Percentiles rank a stretch among this genome's conserved stretches.
Conservation (phyloP, 306 rosid genomes). For the Biancaea sappan region DNA sequence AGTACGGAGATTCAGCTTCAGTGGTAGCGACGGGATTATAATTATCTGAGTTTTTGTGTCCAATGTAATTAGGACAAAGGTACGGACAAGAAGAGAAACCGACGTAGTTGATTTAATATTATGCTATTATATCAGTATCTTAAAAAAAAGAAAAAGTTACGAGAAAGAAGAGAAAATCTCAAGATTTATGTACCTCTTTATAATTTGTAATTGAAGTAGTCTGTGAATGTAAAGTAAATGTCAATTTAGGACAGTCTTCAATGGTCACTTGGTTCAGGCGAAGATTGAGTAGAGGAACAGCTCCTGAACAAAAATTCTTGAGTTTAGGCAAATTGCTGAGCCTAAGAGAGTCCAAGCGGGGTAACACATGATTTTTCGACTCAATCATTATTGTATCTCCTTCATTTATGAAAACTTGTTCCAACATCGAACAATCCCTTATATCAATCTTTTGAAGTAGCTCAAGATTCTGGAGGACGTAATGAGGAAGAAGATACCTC, state of each 20-base stretch:
- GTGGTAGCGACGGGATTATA: too few relatives aligned
- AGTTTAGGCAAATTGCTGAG: background rate
- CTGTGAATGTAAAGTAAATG: background rate
- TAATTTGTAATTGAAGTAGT: background rate
- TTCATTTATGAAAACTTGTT: background rate
- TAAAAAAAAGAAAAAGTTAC: too few relatives aligned
- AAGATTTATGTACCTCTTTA: background rate
- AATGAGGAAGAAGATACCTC: background rate
- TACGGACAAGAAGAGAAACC: too few relatives aligned
- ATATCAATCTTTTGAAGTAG: background rate
- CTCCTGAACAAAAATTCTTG: background rate
- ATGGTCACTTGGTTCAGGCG: background rate
- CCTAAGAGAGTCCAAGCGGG: background rate
- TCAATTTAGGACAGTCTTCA: background rate
- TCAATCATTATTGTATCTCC: background rate
- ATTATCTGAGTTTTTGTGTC: too few relatives aligned
- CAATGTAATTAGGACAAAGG: too few relatives aligned
- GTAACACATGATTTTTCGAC: background rate
- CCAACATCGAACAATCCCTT: background rate
- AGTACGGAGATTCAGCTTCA: too few relatives aligned
- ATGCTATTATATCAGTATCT: too few relatives aligned
- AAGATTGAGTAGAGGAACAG: background rate
- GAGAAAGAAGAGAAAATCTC: too few relatives aligned
- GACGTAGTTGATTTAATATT: too few relatives aligned
- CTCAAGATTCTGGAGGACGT: background rate